Conservation (phyloP, 2,329 filamentous ascomycete genomes). For the Fusarium azukiicola region DNA sequence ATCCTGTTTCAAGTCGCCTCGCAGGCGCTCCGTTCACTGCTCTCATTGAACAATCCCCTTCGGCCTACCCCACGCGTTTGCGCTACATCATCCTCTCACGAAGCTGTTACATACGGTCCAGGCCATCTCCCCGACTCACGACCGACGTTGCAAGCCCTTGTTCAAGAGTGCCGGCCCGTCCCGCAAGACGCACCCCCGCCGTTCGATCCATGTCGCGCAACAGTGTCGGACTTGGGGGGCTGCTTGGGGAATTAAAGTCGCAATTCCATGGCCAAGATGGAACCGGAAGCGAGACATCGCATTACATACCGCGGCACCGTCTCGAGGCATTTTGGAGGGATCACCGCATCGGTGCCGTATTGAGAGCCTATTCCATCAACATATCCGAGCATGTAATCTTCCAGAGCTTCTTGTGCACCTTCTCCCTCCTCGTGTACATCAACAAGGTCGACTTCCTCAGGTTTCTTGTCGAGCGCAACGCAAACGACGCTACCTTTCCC, state of each 20-base stretch:
- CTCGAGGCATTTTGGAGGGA: conserved; percentile 16
- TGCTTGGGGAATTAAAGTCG: neutral
- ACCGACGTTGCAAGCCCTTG: neutral
- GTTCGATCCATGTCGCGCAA: neutral
- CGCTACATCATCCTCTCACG: neutral
- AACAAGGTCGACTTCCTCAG: neutral
- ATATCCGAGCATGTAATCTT: neutral
- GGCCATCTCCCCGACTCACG: neutral
- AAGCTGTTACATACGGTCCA: neutral
- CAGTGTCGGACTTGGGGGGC: neutral
- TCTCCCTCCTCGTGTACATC: conserved; percentile 28
- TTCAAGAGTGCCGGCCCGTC: neutral
- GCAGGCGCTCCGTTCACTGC: neutral
- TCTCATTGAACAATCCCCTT: neutral
- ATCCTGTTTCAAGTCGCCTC: neutral
- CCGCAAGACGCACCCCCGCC: neutral
- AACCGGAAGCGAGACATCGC: neutral
- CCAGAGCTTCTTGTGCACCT: conserved; percentile 15
- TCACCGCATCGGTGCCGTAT: neutral
- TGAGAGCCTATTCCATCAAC: neutral
- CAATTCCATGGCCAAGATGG: conserved; percentile 11
- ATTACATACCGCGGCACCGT: conserved; percentile 13
- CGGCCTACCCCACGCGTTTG: conserved; percentile 9
- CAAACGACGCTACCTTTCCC: conserved; percentile 3
- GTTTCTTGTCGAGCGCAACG: neutral